Evolutionary conservation across 148 eudicot species (phyloP), one percentile per base, ranked within the genome.

Genomic region (Pouteria glomerata): DNA sequence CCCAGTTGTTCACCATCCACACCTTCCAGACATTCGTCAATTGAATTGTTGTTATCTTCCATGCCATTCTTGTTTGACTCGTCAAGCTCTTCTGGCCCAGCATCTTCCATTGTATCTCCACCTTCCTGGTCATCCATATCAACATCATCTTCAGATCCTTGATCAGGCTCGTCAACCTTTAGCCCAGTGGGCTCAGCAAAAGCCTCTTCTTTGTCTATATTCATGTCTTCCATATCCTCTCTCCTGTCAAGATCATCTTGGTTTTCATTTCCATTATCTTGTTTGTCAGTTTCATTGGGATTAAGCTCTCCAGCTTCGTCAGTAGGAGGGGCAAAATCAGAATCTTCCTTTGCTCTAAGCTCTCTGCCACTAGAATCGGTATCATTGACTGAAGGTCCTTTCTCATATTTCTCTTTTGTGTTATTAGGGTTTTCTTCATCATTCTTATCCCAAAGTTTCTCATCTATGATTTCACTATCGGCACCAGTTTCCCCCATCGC

Each of bases 301-400:
- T 82, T 78, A 24, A 75, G 71, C 67, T 87, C 93, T 42, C 62
- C 77, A 34, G 75, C 67, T 61, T 79, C 88, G 65, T 83, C 87
- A 59, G 71, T 67, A 58, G 39, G 72, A 75, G 81, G 70, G 66
- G 82, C 72, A 58, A 82, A 51, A 76, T 92, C 78, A 64, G 84
- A 60, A 74, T 92, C 97, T 66, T 88, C 96, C 81, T 90, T 95
- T 44, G 90, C 97, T 82, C 89, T 84, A 69, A 95, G 92, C 85
- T 95, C 97, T 73, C 87, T 78, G 48, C 77, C 85, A 64, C 66
- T 73, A 16, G 83, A 76, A 78, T 89, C 90, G 57, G 63, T 57
- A 68, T 90, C 96, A 62, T 78, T 77, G 48, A 87, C 88, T 1
- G 97, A 77, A 39, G 96, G 83, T 45, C 97, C 97, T 37, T 85